Evolutionary conservation across 2,329 filamentous ascomycete species (phyloP).

Genomic region (Nothopassalora personata): DNA sequence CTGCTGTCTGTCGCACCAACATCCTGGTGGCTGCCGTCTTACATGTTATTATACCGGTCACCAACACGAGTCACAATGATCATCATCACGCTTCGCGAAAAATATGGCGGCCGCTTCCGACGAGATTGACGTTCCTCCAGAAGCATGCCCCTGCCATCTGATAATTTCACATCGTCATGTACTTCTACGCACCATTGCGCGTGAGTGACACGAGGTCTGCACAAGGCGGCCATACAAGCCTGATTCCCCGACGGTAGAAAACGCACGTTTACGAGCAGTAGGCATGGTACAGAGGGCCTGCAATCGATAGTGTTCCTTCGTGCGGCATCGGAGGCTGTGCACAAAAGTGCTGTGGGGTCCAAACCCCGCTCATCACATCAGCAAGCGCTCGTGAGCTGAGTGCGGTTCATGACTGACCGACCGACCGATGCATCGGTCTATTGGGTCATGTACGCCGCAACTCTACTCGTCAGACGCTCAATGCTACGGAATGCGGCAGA

Average conservation of each 20-base stretch:
- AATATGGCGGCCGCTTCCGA: neutral
- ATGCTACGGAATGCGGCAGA: neutral
- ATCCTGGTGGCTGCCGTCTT: neutral
- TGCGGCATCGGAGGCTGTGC: neutral
- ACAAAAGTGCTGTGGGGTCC: neutral
- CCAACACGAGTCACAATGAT: neutral
- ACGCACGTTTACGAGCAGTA: neutral
- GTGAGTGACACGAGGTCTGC: neutral
- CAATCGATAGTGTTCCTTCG: slow-evolving; percentile 1
- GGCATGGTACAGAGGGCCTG: neutral
- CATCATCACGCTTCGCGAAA: neutral
- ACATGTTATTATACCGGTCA: neutral
- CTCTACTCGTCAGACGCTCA: neutral
- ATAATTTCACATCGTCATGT: neutral
- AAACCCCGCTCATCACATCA: neutral
- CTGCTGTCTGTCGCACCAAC: neutral
- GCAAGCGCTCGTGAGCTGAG: neutral
- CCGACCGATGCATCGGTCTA: neutral
- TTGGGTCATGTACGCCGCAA: neutral
- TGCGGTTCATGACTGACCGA: neutral
- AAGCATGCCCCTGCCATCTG: neutral
- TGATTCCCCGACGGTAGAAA: neutral
- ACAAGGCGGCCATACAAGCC: neutral
- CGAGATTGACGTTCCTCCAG: neutral
- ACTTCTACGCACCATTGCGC: neutral